Evolutionary conservation across 495 filamentous ascomycete genomes (phyloP).

Genomic region (Trichocladium antarcticum): DNA sequence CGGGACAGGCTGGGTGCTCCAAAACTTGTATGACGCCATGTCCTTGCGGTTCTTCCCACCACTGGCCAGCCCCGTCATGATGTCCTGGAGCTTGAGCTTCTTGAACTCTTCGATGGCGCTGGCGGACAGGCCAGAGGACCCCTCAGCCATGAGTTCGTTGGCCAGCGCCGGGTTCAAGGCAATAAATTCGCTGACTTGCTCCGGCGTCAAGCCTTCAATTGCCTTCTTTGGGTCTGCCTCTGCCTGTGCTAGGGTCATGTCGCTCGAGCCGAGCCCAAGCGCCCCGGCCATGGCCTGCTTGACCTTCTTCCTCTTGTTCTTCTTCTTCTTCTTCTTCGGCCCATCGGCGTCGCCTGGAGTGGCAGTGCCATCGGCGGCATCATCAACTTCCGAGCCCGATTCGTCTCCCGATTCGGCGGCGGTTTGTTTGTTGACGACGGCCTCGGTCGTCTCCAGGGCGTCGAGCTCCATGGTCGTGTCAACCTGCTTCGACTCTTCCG

Average conservation of each 20-base stretch:
- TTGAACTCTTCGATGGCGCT: constrained; percentile 51
- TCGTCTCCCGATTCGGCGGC: constrained; percentile 33
- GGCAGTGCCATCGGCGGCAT: constrained; percentile 9
- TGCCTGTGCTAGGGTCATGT: constrained; percentile 6
- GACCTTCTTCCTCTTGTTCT: constrained; percentile 41
- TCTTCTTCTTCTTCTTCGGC: constrained; percentile 41
- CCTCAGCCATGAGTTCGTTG: constrained; percentile 36
- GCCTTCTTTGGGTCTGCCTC: constrained; percentile 30
- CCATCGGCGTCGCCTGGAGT: constrained; percentile 11
- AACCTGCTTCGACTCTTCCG: constrained; percentile 40
- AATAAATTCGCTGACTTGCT: constrained; percentile 45
- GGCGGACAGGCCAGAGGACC: constrained; percentile 20
- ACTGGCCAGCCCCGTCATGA: constrained; percentile 66
- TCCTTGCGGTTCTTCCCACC: constrained; percentile 85
- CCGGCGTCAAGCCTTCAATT: constrained; percentile 34
- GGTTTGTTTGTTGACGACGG: constrained; percentile 12
- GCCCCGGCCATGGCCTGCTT: constrained; percentile 30
- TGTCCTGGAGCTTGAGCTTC: constrained; percentile 61
- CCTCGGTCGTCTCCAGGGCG: constrained; percentile 18
- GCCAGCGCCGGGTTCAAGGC: constrained; percentile 52
- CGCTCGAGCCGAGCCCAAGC: constrained; percentile 1
- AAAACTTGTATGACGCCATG: constrained; percentile 95
- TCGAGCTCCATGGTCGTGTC: constrained; percentile 24
- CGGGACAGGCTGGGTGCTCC: constrained; percentile 92
- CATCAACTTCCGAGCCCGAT: constrained; percentile 26